Base-by-base conservation (phyloP, 352 stramenopile species). In the Pythium aphanidermatum region DNA sequence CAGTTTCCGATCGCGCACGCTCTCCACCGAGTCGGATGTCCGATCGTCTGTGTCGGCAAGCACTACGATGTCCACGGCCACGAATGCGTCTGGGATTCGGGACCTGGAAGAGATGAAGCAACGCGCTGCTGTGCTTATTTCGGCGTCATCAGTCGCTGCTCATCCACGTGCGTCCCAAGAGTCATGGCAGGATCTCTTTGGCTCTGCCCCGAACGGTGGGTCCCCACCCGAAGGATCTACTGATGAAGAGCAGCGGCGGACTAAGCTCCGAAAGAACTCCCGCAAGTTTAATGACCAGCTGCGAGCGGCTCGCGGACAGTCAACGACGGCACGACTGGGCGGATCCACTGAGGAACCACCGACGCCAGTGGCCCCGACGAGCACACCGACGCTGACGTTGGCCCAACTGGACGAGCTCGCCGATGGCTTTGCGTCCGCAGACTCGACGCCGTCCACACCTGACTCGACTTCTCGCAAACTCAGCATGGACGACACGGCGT, bases 151-250 rank as follows among this genome's bases (percentile, higher is more conserved):
- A 46, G 21, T 21, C 4, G 60, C 53, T 24, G 40, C 41, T 26
- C 33, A 29, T 7, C n/a, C 30, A 55, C 20, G 58, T 58, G 9
- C 63, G 3, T n/a, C 49, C 1, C 49, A 82, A 17, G 76, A 88
- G 36, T 73, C 76, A 0, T 88, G 76, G 76, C 67, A 88, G 52
- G 73, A 86, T 32, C 51, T 88, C 4, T 88, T 88, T 39, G 76
- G 76, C 3, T 50, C 64, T 16, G 58, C 54, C 14, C 37, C 37
- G 2, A 19, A 19, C 23, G 36, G 14, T 21, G 30, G 45, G 13
- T 31, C 31, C 14, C 44, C 32, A 19, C 44, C 61, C 20, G 63
- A 74, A 5, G 39, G 43, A 20, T 31, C 33, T 17, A 44, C 57
- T 9, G 38, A 52, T 16, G 65, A 78, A 4, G 76, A 72, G 31